Evolutionary conservation across 78 protist species (phyloP).

Genomic region (Guillardia theta): DNA sequence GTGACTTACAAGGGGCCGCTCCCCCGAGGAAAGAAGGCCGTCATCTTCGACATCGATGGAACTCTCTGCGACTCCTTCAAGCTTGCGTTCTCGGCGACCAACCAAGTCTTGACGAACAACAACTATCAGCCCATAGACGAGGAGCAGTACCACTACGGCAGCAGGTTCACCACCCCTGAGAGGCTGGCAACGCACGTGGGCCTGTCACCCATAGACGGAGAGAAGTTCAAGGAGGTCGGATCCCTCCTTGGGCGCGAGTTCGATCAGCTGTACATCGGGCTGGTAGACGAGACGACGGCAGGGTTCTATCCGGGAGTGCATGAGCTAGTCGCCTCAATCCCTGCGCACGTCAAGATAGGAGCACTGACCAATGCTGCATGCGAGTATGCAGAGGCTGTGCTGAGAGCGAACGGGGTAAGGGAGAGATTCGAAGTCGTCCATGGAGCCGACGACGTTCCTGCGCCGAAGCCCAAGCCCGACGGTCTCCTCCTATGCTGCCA

Average conservation of each 20-base stretch:
- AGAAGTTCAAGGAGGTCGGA: background rate
- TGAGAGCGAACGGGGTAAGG: background rate
- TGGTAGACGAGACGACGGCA: background rate
- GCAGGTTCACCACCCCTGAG: background rate
- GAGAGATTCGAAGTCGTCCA: background rate
- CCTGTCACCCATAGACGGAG: background rate
- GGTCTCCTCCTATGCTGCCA: background rate
- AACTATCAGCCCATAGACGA: background rate
- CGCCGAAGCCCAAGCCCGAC: background rate
- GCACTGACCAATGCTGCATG: slow-evolving; percentile 28
- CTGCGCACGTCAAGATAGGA: background rate
- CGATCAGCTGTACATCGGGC: background rate
- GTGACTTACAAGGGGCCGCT: background rate
- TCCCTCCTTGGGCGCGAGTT: background rate
- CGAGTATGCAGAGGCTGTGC: slow-evolving; percentile 30
- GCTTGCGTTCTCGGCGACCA: slow-evolving; percentile 3
- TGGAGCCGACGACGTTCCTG: slow-evolving; percentile 20
- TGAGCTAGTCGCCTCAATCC: background rate
- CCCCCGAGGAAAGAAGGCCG: background rate
- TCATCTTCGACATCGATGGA: background rate
- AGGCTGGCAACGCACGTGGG: background rate
- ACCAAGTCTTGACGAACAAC: background rate
- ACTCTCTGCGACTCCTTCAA: background rate
- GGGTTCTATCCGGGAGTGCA: background rate
- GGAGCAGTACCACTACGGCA: background rate